Percentiles rank a stretch among this genome's conserved stretches.
Evolutionary conservation across 176 grass and related monocot species (phyloP).

Genomic region (Oryza coarctata): DNA sequence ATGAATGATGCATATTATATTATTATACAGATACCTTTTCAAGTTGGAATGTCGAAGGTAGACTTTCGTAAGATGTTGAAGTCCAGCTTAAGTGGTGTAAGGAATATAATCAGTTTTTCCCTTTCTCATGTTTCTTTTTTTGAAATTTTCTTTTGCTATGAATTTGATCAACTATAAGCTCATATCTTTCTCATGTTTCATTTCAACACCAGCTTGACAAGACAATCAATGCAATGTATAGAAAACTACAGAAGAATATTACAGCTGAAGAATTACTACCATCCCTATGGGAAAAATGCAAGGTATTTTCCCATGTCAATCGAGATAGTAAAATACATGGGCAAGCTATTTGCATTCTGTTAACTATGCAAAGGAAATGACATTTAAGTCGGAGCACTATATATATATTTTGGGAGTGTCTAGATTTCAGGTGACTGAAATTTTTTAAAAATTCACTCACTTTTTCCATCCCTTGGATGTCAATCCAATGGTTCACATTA

Average conservation of each 20-base stretch:
- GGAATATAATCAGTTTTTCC: conserved; percentile 4
- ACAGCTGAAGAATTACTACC: conserved; percentile 85
- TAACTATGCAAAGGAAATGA: not conserved
- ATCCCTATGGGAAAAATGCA: conserved; percentile 95
- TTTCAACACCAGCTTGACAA: conserved; percentile 77
- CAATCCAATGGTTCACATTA: no score
- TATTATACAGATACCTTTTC: conserved; percentile 72
- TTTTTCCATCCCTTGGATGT: no score
- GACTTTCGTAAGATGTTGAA: conserved; percentile 92
- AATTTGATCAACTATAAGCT: not conserved
- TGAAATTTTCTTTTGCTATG: not conserved
- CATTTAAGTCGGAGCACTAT: not conserved
- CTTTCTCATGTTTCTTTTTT: not conserved
- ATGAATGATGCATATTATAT: conserved; percentile 16
- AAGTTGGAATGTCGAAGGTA: conserved; percentile 90
- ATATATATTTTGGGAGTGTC: no score
- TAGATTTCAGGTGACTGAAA: no score
- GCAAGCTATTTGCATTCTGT: not conserved
- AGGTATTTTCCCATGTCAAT: conserved; percentile 51
- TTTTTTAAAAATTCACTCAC: no score
- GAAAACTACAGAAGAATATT: conserved; percentile 96
- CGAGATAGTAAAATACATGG: not conserved
- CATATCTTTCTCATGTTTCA: not conserved
- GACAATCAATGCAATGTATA: conserved; percentile 88
- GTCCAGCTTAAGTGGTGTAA: conserved; percentile 82